phyloP scores from a whole-genome alignment of 208 protist genomes.

The Crithidia brevicula region DNA sequence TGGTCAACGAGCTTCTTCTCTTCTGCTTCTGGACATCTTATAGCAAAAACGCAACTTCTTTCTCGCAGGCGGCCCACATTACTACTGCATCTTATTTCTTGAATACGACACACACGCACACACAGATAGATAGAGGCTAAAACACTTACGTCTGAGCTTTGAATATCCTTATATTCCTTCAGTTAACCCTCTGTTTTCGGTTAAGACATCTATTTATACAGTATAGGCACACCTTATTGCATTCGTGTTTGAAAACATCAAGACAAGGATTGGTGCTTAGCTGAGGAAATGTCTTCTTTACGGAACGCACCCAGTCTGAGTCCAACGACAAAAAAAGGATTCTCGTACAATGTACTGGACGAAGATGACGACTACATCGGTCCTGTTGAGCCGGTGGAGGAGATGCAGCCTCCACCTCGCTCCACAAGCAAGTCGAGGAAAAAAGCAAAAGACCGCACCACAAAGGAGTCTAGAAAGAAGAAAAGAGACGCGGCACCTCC shows the following conservation, averaged over 20 bases:
- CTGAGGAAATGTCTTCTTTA: slow-evolving; percentile 16
- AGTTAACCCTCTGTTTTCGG: not conserved
- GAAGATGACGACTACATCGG: slow-evolving; percentile 67
- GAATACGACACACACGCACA: not conserved
- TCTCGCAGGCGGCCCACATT: not conserved
- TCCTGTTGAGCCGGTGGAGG: slow-evolving; percentile 24
- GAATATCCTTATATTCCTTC: too few species aligned
- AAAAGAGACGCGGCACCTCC: slow-evolving; percentile 21
- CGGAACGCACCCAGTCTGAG: slow-evolving; percentile 58
- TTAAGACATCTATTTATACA: too few species aligned
- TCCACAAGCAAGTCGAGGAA: slow-evolving; percentile 36
- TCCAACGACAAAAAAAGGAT: slow-evolving; percentile 30
- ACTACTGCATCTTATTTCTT: not conserved
- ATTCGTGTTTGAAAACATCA: too few species aligned
- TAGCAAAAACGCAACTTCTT: not conserved
- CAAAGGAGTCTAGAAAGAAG: slow-evolving; percentile 30
- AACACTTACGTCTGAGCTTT: too few species aligned
- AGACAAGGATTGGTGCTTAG: not conserved
- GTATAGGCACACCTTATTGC: too few species aligned
- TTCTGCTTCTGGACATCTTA: too few species aligned
- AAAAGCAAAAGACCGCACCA: slow-evolving; percentile 32
- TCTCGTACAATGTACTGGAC: slow-evolving; percentile 29
- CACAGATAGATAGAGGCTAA: too few species aligned
- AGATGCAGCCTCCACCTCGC: slow-evolving; percentile 5
- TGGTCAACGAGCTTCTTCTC: too few species aligned